Conservation (phyloP, 495 filamentous ascomycete species). For the Aspergillus steynii region DNA sequence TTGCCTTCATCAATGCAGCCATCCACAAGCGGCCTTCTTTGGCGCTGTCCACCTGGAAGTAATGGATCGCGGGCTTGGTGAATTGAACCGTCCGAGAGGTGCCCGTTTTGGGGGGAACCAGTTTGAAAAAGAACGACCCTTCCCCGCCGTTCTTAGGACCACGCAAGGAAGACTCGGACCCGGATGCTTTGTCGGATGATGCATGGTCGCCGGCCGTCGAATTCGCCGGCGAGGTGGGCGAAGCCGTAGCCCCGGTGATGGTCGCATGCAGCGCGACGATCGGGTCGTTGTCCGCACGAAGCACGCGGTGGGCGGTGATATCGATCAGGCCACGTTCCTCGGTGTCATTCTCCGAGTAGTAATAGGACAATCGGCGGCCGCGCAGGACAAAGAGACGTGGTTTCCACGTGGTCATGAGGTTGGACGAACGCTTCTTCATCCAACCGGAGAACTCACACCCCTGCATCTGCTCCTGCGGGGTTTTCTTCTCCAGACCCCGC, state of each 20-base stretch:
- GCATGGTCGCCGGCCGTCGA: constrained; percentile 53
- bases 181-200: constrained; percentile 28
- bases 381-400: constrained; percentile 89
- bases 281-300: constrained; percentile 90
- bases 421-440: constrained; percentile 99
- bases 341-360: constrained; percentile 88
- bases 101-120: constrained; percentile 87
- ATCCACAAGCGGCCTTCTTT: constrained; percentile 93
- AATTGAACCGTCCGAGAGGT: constrained; percentile 90
- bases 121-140: constrained; percentile 94
- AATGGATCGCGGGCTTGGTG: constrained; percentile 95
- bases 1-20: constrained; percentile 98
- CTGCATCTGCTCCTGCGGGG: constrained; percentile 79
- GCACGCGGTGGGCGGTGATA: constrained; percentile 92
- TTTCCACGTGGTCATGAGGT: constrained; percentile 97
- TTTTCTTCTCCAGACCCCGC: constrained; percentile 79
- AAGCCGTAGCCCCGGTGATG: constrained; percentile 79
- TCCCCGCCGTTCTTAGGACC: constrained; percentile 39
- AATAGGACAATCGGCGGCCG: constrained; percentile 90
- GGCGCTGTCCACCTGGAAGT: constrained; percentile 92
- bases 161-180: constrained; percentile 27
- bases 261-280: constrained; percentile 89
- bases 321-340: constrained; percentile 96
- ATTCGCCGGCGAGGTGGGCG: constrained; percentile 69
- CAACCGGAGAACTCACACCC: constrained; percentile 93